A percentile compares a stretch with the other conserved stretches of the same genome.
Evolutionary conservation across 805 yeast species (phyloP).

Genomic region (Komagataella mondaviorum): DNA sequence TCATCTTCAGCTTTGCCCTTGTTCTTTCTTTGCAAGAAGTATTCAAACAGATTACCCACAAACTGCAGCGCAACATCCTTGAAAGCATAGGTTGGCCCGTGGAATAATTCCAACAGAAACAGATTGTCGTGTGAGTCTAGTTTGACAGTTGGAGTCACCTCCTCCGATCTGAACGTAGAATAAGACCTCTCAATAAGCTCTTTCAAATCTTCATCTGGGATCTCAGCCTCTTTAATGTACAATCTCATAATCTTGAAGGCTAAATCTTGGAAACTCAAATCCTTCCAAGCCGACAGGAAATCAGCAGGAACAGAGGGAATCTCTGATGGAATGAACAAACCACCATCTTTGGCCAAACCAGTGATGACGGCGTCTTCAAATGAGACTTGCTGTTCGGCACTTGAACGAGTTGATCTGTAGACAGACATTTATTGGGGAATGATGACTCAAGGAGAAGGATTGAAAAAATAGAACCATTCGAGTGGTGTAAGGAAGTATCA

Average conservation of each 20-base stretch:
- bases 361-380: slow-evolving; percentile 77
- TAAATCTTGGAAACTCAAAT: slow-evolving; percentile 67
- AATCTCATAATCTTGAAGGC: slow-evolving; percentile 79
- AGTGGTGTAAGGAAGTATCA: background rate
- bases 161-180: slow-evolving; percentile 76
- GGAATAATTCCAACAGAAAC: slow-evolving; percentile 84
- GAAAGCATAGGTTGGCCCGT: slow-evolving; percentile 98
- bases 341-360: slow-evolving; percentile 96
- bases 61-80: slow-evolving; percentile 98
- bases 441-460: background rate
- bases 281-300: slow-evolving; percentile 54
- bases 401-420: slow-evolving; percentile 73
- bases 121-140: slow-evolving; percentile 47
- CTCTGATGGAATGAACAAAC: slow-evolving; percentile 76
- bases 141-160: slow-evolving; percentile 73
- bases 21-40: slow-evolving; percentile 71
- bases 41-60: slow-evolving; percentile 94
- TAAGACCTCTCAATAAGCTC: slow-evolving; percentile 58
- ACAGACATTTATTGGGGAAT: slow-evolving; percentile 27
- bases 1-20: slow-evolving; percentile 27
- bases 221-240: slow-evolving; percentile 62
- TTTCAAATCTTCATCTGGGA: slow-evolving; percentile 55
- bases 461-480: background rate
- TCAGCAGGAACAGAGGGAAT: slow-evolving; percentile 54
- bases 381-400: slow-evolving; percentile 34